Evolutionary conservation across 805 yeast genomes (phyloP).

Genomic region (Candida odintsovae): DNA sequence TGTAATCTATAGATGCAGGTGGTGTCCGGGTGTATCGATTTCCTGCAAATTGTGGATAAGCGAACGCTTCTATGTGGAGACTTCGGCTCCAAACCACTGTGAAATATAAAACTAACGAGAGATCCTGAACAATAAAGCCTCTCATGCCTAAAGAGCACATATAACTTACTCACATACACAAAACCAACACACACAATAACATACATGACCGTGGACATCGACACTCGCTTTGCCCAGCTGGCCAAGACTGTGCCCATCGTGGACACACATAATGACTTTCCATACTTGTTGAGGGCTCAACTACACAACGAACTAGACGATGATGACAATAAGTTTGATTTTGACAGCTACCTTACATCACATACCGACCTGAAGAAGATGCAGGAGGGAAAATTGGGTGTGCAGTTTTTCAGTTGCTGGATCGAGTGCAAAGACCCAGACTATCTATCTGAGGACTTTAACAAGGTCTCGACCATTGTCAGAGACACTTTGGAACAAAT

Average conservation of each 20-base stretch:
- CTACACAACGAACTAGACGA: constrained; percentile 36
- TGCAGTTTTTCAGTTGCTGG: constrained; percentile 46
- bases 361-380: constrained; percentile 41
- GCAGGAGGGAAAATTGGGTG: constrained; percentile 39
- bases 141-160: too few relatives aligned
- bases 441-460: constrained; percentile 37
- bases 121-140: not conserved
- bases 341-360: constrained; percentile 32
- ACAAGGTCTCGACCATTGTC: constrained; percentile 37
- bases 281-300: constrained; percentile 41
- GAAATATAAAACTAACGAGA: not conserved
- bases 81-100: not conserved
- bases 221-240: constrained; percentile 15
- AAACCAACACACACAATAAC: too few relatives aligned
- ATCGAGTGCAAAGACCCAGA: constrained; percentile 40
- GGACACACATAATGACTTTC: constrained; percentile 48
- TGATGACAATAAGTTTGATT: constrained; percentile 29
- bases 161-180: too few relatives aligned
- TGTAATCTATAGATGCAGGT: too few relatives aligned
- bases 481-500: constrained; percentile 51
- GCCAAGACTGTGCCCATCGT: constrained; percentile 31
- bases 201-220: constrained; percentile 9
- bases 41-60: not conserved
- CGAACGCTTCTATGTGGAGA: not conserved
- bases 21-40: not conserved